Evolutionary conservation across 441 rosid species (phyloP).

Genomic region (Hura crepitans): DNA sequence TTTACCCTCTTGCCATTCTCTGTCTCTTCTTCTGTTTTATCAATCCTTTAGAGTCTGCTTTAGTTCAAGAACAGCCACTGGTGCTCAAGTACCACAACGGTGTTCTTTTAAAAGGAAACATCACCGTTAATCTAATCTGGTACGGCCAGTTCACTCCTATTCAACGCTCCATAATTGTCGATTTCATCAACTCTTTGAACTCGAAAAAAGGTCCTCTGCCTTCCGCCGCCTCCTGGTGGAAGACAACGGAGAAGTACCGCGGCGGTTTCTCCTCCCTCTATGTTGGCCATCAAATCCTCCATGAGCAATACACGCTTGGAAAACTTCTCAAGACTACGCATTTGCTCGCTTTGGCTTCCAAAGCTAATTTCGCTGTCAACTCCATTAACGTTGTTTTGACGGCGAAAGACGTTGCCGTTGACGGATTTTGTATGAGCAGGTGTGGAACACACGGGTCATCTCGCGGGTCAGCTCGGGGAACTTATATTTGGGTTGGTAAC

Average conservation of each 20-base stretch:
- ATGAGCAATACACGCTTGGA: slow-evolving; percentile 54
- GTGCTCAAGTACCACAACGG: slow-evolving; percentile 81
- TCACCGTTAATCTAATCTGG: slow-evolving; percentile 73
- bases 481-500: slow-evolving; percentile 79
- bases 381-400: slow-evolving; percentile 68
- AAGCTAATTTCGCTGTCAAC: slow-evolving; percentile 30
- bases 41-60: slow-evolving; percentile 31
- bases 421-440: slow-evolving; percentile 64
- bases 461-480: slow-evolving; percentile 33
- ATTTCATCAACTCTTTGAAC: slow-evolving; percentile 62
- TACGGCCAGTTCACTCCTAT: slow-evolving; percentile 68
- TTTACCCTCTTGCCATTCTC: slow-evolving; percentile 36
- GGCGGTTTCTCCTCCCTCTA: slow-evolving; percentile 49
- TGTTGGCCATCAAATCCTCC: slow-evolving; percentile 56
- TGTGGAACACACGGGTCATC: slow-evolving; percentile 72
- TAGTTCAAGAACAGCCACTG: slow-evolving; percentile 72
- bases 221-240: slow-evolving; percentile 69
- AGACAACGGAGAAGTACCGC: slow-evolving; percentile 62
- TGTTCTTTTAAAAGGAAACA: slow-evolving; percentile 58
- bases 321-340: slow-evolving; percentile 45
- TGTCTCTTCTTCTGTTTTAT: slow-evolving; percentile 19
- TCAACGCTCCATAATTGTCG: slow-evolving; percentile 70
- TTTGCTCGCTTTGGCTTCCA: slow-evolving; percentile 51
- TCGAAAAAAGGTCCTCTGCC: slow-evolving; percentile 26
- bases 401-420: slow-evolving; percentile 65